Evolutionary conservation across 768 basidiomycete species (phyloP).

Genomic region (Rubroboletus pulcherrimus): DNA sequence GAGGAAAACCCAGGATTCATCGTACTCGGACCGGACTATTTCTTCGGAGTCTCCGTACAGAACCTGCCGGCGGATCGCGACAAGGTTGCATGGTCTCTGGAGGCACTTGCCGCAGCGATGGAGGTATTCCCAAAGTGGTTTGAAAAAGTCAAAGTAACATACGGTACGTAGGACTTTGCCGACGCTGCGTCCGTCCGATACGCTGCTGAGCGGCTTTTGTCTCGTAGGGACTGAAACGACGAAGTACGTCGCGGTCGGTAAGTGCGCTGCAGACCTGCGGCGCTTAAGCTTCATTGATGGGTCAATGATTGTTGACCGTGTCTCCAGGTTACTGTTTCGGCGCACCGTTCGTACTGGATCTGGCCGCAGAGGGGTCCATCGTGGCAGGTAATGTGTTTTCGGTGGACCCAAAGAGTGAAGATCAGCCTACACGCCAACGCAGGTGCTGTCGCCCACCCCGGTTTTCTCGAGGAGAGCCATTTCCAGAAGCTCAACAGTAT

Average conservation of each 20-base stretch:
- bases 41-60: slow-evolving; percentile 50
- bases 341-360: slow-evolving; percentile 46
- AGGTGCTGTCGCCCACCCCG: slow-evolving; percentile 55
- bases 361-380: slow-evolving; percentile 41
- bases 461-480: slow-evolving; percentile 48
- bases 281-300: background rate
- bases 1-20: slow-evolving; percentile 42
- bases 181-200: background rate
- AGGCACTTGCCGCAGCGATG: slow-evolving; percentile 33
- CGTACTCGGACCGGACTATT: slow-evolving; percentile 59
- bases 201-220: background rate
- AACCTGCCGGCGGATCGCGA: slow-evolving; percentile 35
- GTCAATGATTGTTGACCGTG: background rate
- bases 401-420: background rate
- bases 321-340: slow-evolving; percentile 54
- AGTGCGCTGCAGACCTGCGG: background rate
- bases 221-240: slow-evolving; percentile 26
- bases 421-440: background rate
- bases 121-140: slow-evolving; percentile 48
- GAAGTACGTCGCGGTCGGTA: slow-evolving; percentile 42
- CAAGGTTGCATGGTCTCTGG: slow-evolving; percentile 40
- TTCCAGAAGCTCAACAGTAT: slow-evolving; percentile 48
- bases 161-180: slow-evolving; percentile 33
- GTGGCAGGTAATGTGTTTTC: slow-evolving; percentile 37
- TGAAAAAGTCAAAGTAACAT: slow-evolving; percentile 41